Evolutionary conservation across 2,329 filamentous ascomycete genomes (phyloP).

Genomic region (Karstenula rhodostoma): DNA sequence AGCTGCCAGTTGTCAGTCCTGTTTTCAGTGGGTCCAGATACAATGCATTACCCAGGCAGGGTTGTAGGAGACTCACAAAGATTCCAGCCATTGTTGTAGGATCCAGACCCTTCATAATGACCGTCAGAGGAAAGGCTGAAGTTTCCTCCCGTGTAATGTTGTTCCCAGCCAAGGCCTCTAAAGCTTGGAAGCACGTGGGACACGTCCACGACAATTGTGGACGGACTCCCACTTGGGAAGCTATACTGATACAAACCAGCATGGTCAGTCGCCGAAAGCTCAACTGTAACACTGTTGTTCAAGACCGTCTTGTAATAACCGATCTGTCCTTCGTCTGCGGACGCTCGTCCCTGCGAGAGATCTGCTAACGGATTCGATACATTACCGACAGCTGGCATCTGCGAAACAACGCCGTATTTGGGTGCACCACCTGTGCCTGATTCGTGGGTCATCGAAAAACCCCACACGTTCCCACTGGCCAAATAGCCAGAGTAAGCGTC

Average conservation of each 20-base stretch:
- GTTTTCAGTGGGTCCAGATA: neutral
- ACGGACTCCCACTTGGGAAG: constrained; percentile 56
- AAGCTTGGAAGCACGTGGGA: constrained; percentile 70
- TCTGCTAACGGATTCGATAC: constrained; percentile 62
- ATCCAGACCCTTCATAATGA: constrained; percentile 67
- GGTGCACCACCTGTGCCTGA: constrained; percentile 46
- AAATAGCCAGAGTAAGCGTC: constrained; percentile 50
- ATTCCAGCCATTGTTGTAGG: constrained; percentile 74
- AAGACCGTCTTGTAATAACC: constrained; percentile 68
- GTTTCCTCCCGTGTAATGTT: constrained; percentile 68
- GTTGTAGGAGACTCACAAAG: constrained; percentile 38
- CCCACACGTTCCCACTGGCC: constrained; percentile 40
- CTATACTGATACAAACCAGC: constrained; percentile 67
- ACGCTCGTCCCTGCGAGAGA: constrained; percentile 61
- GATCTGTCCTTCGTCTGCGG: constrained; percentile 63
- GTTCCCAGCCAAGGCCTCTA: constrained; percentile 67
- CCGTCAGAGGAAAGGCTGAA: constrained; percentile 61
- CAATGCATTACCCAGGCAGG: neutral
- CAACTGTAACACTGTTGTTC: constrained; percentile 63
- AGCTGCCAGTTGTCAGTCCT: constrained; percentile 39
- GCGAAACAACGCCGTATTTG: constrained; percentile 46
- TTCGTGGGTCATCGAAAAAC: constrained; percentile 48
- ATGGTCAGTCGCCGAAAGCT: constrained; percentile 65
- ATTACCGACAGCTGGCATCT: constrained; percentile 42
- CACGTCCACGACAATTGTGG: constrained; percentile 68